A percentile compares a stretch with the other conserved stretches of the same genome.
phyloP scores from a whole-genome alignment of 129 eudicot genomes.

The Chrysanthemum lavandulifolium region DNA sequence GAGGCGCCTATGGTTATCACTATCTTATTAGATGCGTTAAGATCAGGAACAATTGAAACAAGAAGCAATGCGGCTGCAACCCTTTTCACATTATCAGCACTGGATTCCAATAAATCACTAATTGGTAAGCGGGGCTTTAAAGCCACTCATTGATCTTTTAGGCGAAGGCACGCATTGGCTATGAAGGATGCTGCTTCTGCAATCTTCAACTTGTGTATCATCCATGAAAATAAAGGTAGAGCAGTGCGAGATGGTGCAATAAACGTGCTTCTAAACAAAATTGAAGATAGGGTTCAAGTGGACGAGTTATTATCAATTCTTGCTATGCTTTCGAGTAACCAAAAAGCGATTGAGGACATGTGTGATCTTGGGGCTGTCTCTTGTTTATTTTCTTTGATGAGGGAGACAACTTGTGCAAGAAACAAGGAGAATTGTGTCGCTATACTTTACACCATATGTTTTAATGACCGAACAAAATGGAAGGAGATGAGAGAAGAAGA shows the following conservation, averaged over 20 bases:
- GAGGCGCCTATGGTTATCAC: slow-evolving; percentile 65
- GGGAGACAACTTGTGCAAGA: slow-evolving; percentile 61
- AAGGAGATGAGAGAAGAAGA: slow-evolving; percentile 80
- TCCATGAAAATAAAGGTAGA: slow-evolving; percentile 68
- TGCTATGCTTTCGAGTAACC: slow-evolving; percentile 83
- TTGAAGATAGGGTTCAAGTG: slow-evolving; percentile 46
- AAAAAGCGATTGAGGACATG: slow-evolving; percentile 71
- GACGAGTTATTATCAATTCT: slow-evolving; percentile 80
- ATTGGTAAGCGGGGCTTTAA: slow-evolving; percentile 77
- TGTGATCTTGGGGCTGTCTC: slow-evolving; percentile 67
- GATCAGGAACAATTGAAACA: slow-evolving; percentile 60
- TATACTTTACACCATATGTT: slow-evolving; percentile 57
- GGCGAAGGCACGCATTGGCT: slow-evolving; percentile 66
- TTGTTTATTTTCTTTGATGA: slow-evolving; percentile 58
- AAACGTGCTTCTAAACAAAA: slow-evolving; percentile 60
- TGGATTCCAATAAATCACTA: slow-evolving; percentile 72
- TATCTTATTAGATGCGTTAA: slow-evolving; percentile 60
- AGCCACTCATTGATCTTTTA: slow-evolving; percentile 61
- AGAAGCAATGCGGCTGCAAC: slow-evolving; percentile 86
- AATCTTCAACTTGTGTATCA: slow-evolving; percentile 55
- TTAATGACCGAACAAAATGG: slow-evolving; percentile 62
- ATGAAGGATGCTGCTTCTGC: slow-evolving; percentile 90
- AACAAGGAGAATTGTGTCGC: slow-evolving; percentile 80
- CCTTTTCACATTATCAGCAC: slow-evolving; percentile 80
- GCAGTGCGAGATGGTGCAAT: slow-evolving; percentile 81